These are phyloP conservation scores for Krasilnikovozyma curviuscula DNA, from an alignment of 768 basidiomycete genomes.

Conservation along the genomic window DNA sequence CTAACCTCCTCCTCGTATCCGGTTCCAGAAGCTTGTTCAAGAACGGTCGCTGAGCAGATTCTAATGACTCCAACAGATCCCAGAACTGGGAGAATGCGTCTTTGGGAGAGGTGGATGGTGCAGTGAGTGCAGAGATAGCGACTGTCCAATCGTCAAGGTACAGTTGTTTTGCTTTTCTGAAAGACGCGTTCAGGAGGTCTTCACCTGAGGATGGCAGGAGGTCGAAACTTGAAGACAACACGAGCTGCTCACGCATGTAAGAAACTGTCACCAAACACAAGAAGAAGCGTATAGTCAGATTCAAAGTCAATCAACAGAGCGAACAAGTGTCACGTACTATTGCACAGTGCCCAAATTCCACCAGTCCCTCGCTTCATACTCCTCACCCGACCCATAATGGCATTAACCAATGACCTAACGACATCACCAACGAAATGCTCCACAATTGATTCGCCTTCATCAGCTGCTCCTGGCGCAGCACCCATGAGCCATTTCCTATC, in stretches of 20 bases:
- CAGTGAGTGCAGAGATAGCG: neutral
- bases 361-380: conserved; percentile 1
- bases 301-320: neutral
- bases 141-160: conserved; percentile 5
- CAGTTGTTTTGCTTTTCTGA: conserved; percentile 4
- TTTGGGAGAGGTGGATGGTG: neutral
- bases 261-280: neutral
- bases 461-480: neutral
- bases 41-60: conserved; percentile 2
- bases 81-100: conserved; percentile 7
- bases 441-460: neutral
- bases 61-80: conserved; percentile 6
- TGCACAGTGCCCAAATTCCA: conserved; percentile 8
- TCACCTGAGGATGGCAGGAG: neutral
- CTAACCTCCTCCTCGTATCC: conserved; percentile 2
- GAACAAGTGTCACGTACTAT: neutral
- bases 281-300: neutral
- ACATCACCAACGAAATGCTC: conserved; percentile 10
- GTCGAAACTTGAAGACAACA: neutral
- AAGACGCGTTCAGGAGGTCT: conserved; percentile 7
- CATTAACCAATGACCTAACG: neutral
- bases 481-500: conserved; percentile 13
- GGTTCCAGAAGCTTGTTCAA: neutral
- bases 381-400: neutral
- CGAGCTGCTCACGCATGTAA: conserved; percentile 2